These are phyloP conservation scores for Leucogyrophana mollusca DNA, from an alignment of 768 basidiomycete species.

Conservation along the genomic window DNA sequence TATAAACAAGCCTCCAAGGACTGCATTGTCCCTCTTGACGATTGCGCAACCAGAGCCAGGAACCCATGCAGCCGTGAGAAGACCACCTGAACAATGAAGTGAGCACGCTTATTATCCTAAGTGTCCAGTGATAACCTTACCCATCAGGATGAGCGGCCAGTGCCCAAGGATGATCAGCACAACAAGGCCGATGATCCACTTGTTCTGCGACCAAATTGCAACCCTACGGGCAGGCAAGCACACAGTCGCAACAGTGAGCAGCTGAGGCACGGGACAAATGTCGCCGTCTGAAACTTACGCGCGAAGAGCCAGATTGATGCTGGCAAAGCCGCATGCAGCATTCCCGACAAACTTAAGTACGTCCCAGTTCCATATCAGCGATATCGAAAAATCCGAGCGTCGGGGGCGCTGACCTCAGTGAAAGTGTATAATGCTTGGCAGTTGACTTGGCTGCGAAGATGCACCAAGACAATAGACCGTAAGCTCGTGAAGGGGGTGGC, in stretches of 20 bases:
- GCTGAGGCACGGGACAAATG: background rate
- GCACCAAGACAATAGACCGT: too few species aligned
- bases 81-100: slow-evolving; percentile 41
- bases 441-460: slow-evolving; percentile 32
- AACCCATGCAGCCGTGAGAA: slow-evolving; percentile 56
- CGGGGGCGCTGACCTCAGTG: slow-evolving; percentile 36
- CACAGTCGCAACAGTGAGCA: slow-evolving; percentile 3
- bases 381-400: background rate
- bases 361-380: slow-evolving; percentile 3
- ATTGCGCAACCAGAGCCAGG: slow-evolving; percentile 52
- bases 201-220: slow-evolving; percentile 64
- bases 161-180: slow-evolving; percentile 61
- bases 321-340: slow-evolving; percentile 43
- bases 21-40: slow-evolving; percentile 54
- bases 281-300: slow-evolving; percentile 30
- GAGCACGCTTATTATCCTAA: background rate
- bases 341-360: slow-evolving; percentile 37
- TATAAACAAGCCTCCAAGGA: slow-evolving; percentile 69
- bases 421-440: slow-evolving; percentile 49
- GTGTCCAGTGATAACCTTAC: slow-evolving; percentile 21
- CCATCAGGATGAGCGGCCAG: slow-evolving; percentile 70
- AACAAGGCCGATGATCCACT: slow-evolving; percentile 48
- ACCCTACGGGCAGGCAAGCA: slow-evolving; percentile 39
- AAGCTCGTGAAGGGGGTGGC: background rate
- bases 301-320: slow-evolving; percentile 46